Evolutionary conservation across 306 rosid genomes (phyloP), one percentile per base, ranked within the genome.

Genomic region (Lagenaria siceraria): DNA sequence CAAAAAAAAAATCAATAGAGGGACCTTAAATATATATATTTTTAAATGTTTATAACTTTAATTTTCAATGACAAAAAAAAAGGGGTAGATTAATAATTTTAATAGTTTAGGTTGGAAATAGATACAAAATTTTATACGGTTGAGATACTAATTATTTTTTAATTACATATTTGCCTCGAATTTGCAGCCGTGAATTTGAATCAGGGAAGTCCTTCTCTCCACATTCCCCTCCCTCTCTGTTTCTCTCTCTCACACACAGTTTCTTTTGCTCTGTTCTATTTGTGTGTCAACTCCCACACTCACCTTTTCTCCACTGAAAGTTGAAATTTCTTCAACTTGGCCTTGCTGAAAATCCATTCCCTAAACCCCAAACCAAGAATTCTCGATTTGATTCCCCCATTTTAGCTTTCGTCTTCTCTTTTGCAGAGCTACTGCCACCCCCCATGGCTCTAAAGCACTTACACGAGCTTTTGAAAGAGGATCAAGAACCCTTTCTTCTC

Each of bases 401-500:
- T 73, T 73, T 29, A 36, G 62, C 46, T 74, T 49, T 31, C 40
- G 0, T 48, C 31, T 43, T 25, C 38, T 33, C 43, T 76, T 59
- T 59, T 76, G 40, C 52, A 21, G 36, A 74, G 6, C 19, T 46
- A 12, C 51, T 46, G 51, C 51, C 58, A 27, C 66, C 25, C 25
- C 2, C 36, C 55, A 79, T 81, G 85, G 77, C 83, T 51, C 83
- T 79, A 55, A 82, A 82, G 81, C 84, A 51, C n/a, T 81, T 86
- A 70, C 81, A 77, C 46, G 87, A 81, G 83, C 78, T 86, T 14
- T 79, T 86, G n/a, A 81, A 48, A 73, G 85, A 86, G 54, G 89
- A 83, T 69, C 89, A 86, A 76, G 87, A 86, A 33, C 87, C 89
- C 22, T 86, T 86, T 75, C 74, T 81, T 35, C 87, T 86, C 33